phyloP scores from a whole-genome alignment of 2,329 filamentous ascomycete species.

The Ambrosiella beaveri region DNA sequence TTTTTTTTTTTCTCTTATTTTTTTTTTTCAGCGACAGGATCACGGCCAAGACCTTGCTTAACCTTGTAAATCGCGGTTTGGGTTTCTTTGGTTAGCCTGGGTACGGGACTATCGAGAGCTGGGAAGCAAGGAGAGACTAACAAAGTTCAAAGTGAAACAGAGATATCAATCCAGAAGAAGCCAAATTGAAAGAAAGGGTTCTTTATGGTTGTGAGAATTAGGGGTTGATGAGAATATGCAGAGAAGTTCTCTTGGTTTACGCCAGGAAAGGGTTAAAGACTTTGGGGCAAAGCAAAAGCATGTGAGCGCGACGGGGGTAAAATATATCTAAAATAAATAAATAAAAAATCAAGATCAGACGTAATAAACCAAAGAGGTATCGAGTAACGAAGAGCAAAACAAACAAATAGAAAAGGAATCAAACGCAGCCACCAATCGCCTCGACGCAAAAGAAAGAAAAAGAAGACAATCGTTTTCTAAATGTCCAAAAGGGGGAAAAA shows the following conservation, averaged over 20 bases:
- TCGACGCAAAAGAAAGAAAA: background rate
- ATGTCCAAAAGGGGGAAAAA: background rate
- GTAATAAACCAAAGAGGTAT: background rate
- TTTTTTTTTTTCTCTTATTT: slow-evolving; percentile 1
- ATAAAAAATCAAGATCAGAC: background rate
- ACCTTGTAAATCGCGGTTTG: background rate
- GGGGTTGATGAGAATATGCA: background rate
- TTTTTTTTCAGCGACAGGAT: background rate
- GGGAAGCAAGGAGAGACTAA: background rate
- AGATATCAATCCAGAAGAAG: background rate
- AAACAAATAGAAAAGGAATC: background rate
- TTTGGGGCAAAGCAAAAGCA: background rate
- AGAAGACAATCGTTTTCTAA: background rate
- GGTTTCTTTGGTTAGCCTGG: no score
- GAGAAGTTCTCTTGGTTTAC: background rate
- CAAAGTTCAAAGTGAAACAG: background rate
- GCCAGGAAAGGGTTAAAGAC: background rate
- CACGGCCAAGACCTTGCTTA: background rate
- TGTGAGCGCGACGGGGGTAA: background rate
- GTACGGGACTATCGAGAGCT: no score
- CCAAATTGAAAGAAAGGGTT: background rate
- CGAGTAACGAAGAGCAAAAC: background rate
- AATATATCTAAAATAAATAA: background rate
- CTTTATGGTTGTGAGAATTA: background rate
- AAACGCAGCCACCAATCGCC: background rate